Evolutionary conservation across 2,329 filamentous ascomycete species (phyloP), one percentile per base, ranked within the genome.

Genomic region (Arthrobotrys iridis): DNA sequence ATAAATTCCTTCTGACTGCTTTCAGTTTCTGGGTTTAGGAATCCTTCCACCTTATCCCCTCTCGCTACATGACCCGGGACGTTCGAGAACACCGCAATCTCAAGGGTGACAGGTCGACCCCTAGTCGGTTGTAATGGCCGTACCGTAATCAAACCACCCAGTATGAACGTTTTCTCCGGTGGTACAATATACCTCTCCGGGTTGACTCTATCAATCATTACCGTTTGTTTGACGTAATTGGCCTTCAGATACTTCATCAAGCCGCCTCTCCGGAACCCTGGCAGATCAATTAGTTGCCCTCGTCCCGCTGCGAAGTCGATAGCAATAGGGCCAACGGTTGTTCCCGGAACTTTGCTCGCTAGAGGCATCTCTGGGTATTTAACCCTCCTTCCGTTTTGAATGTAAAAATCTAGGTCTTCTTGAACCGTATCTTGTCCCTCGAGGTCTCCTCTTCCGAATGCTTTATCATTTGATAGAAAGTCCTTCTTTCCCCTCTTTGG

Each of bases 251-350:
- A 78, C 13, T 77, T 64, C 22, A 78, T 58, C 20, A 80, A 59
- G 1, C 77, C 77, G 2, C 57, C 74, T 11, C 70, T 64, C 5
- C 60, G 52, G 41, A 78, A 78, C 24, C 88, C 90, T 0, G 95
- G 95, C 11, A 99, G 86, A 81, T 99, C 95, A 79, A 99, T 92
- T 33, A 99, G 85, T 82, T 99, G 96, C 66, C 95, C 95, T 79
- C 88, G 91, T 15, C 68, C 48, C 15, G 72, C 71, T 48, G 93
- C 93, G 80, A 95, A 99, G 0, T 93, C 93, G 15, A 98, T 88
- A 26, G 95, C 90, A 78, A 99, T 98, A 0, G 95, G 95, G 0
- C 93, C 96, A 1, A 93, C 95, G 0, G 95, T 99, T 0, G 95
- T 99, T 7, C 96, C 95, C 0, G 95, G 92, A 1, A 97, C 85